Conservation (phyloP, 148 eudicot genomes). For the Dysphania ambrosioides region DNA sequence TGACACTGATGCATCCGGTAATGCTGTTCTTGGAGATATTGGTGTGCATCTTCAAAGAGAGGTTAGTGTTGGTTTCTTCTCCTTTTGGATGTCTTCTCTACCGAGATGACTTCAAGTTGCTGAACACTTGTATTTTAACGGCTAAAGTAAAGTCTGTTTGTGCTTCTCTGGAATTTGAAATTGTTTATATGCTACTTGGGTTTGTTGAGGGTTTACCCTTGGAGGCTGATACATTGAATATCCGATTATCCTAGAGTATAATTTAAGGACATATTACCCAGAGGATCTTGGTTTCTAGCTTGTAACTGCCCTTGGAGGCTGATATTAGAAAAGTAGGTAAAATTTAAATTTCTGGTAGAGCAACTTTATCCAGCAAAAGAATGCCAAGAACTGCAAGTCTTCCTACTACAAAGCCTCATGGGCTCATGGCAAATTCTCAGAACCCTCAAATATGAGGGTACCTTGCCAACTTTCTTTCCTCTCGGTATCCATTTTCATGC, state of each 20-base stretch:
- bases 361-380: no score
- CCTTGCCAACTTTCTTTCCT: no score
- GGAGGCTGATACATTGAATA: not conserved
- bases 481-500: no score
- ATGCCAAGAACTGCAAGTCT: not conserved
- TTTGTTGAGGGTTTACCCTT: not conserved
- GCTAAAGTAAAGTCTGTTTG: not conserved
- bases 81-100: not conserved
- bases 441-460: no score
- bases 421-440: no score
- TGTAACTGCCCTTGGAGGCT: not conserved
- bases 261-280: not conserved
- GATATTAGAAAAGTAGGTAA: not conserved
- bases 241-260: not conserved
- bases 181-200: not conserved
- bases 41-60: constrained; percentile 91
- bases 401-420: not conserved
- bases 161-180: constrained; percentile 3
- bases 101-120: not conserved
- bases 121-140: not conserved
- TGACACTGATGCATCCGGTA: constrained; percentile 94
- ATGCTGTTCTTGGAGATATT: constrained; percentile 70
- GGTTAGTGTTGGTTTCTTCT: constrained; percentile 41
- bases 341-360: no score
- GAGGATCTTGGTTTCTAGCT: not conserved